Conservation (phyloP, 2,329 filamentous ascomycete species). For the Beauveria bassiana region DNA sequence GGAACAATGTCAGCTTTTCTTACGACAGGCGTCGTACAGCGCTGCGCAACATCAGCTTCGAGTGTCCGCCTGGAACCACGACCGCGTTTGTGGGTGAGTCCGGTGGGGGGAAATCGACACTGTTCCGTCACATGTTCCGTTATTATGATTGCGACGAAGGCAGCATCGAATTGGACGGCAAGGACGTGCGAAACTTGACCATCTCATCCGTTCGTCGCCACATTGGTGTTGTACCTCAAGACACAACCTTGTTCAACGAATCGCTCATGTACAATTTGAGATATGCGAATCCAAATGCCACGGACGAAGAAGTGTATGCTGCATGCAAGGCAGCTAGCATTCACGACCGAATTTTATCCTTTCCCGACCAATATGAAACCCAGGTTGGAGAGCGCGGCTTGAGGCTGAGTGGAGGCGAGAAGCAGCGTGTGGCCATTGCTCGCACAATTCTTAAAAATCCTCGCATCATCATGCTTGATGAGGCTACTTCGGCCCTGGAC, state of each 20-base stretch:
- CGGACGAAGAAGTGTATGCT: conserved; percentile 71
- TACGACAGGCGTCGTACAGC: conserved; percentile 85
- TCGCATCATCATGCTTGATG: conserved; percentile 84
- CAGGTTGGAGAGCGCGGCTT: conserved; percentile 88
- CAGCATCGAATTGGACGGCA: conserved; percentile 74
- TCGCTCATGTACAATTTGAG: conserved; percentile 90
- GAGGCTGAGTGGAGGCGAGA: conserved; percentile 81
- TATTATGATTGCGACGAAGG: conserved; percentile 86
- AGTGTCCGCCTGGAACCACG: conserved; percentile 80
- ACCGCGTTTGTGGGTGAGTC: conserved; percentile 96
- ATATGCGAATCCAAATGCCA: conserved; percentile 76
- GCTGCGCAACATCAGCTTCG: conserved; percentile 74
- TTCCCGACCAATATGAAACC: conserved; percentile 81
- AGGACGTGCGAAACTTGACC: conserved; percentile 75
- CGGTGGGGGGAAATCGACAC: conserved; percentile 91
- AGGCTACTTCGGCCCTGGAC: conserved; percentile 86
- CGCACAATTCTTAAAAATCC: conserved; percentile 89
- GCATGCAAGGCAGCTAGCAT: conserved; percentile 85
- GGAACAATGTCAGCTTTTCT: conserved; percentile 82
- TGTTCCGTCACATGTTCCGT: conserved; percentile 91
- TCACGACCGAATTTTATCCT: conserved; percentile 82
- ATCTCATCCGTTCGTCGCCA: conserved; percentile 88
- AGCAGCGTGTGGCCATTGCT: conserved; percentile 88
- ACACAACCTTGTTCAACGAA: conserved; percentile 93
- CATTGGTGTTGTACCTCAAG: conserved; percentile 95